Base-by-base conservation (phyloP, 345 rosid genomes). In the Streptanthus diversifolius region DNA sequence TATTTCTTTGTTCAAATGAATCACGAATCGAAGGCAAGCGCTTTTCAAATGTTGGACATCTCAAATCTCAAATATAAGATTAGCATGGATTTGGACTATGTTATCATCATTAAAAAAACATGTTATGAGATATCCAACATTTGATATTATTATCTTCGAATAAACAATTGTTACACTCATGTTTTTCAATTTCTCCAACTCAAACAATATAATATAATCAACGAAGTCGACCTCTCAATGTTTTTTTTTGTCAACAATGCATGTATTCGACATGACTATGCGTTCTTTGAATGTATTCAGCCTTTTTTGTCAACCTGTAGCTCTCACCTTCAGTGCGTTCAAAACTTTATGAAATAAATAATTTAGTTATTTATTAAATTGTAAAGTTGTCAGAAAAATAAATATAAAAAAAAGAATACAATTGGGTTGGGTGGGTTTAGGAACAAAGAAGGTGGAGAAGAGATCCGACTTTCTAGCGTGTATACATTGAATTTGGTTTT, bases 401-500 rank as follows among this genome's bases (percentile, higher is more conserved):
- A 63, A 41, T 24, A 41, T 41, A 22, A 56, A 2, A 35, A 40
- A 8, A 73, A 60, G 37, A 75, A 33, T 5, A 61, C 63, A 69
- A 63, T 55, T 70, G 60, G 71, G 61, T 63, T 70, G 2, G 62
- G 71, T 76, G 67, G 73, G 55, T 25, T 54, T 55, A n/a, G 73
- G 29, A 72, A 72, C 80, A 77, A 61, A 81, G 87, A 88, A 83
- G 78, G 79, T 65, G 66, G 77, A 45, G 80, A 77, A 77, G 75
- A 73, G 76, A 72, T 64, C 69, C 86, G 80, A 68, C 75, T 76
- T 80, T 19, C 57, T 40, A 5, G 84, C 54, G 66, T 90, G 72
- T 47, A 84, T 91, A 71, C 97, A 87, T 80, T 89, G 97, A 81
- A 91, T 75, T 54, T 83, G 63, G 66, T 11, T 66, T 66, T 65